Conservation (phyloP, 2,329 filamentous ascomycete genomes). For the Ascochyta clinopodiicola region DNA sequence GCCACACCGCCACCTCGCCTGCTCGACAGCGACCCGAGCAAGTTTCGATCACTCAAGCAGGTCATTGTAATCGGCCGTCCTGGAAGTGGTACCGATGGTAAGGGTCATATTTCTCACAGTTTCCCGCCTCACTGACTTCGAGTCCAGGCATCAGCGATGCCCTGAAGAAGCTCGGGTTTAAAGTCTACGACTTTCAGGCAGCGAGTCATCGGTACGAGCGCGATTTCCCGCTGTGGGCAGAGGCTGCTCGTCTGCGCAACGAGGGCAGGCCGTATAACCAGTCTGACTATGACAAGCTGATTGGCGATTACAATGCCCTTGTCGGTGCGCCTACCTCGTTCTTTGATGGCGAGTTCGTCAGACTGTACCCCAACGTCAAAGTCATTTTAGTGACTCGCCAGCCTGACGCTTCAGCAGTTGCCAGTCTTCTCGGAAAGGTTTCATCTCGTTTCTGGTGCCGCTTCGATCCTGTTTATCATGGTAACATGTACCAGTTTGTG, state of each 20-base stretch:
- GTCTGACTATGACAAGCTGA: constrained; percentile 42
- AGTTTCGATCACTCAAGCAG: constrained; percentile 30
- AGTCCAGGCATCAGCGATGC: constrained; percentile 37
- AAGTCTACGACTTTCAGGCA: constrained; percentile 46
- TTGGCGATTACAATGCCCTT: constrained; percentile 41
- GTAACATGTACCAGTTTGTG: constrained; percentile 1
- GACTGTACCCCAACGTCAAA: constrained; percentile 26
- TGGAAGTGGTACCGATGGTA: constrained; percentile 44
- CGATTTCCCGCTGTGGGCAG: constrained; percentile 45
- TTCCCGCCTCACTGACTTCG: not conserved
- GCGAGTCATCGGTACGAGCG: constrained; percentile 41
- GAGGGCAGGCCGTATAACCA: constrained; percentile 36
- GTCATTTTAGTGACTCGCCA: constrained; percentile 23
- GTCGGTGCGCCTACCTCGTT: constrained; percentile 17
- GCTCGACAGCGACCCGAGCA: constrained; percentile 16
- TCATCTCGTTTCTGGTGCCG: not conserved
- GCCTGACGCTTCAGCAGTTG: not conserved
- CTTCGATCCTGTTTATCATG: constrained; percentile 5
- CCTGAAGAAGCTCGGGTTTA: constrained; percentile 37
- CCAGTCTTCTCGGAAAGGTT: not conserved
- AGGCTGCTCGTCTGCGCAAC: constrained; percentile 44
- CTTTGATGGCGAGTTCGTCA: constrained; percentile 26
- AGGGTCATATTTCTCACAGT: not conserved
- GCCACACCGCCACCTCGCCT: constrained; percentile 1
- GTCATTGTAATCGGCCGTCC: constrained; percentile 46